Evolutionary conservation across 2,329 filamentous ascomycete genomes (phyloP), one percentile per base, ranked within the genome.

Genomic region (Ceratocystis variospora): DNA sequence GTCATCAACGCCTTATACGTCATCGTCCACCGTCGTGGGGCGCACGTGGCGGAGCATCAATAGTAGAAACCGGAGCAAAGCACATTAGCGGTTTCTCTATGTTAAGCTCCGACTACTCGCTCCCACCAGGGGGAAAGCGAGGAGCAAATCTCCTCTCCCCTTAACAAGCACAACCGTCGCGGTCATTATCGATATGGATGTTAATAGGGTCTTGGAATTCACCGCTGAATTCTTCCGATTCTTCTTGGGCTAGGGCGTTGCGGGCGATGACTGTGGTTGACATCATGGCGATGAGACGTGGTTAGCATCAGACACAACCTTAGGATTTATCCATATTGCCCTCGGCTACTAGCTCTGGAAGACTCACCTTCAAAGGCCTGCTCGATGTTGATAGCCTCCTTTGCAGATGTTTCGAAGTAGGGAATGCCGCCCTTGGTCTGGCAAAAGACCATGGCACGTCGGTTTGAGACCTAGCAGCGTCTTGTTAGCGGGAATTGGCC

Each of bases 161-260:
- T 82, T 82, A 99, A 80, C 94, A 99, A 72, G 92, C 86, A 77
- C 94, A 99, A 67, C 92, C 91, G 73, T 96, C 90, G 72, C 90
- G 86, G 72, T 95, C 90, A 76, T 90, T 91, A 77, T 96, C 92
- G 71, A 96, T 89, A 77, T 96, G 90, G 76, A 99, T 96, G 76
- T 96, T 96, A 78, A 99, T 97, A 63, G 93, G 93, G 75, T 97
- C 94, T 73, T 91, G 90, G 80, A 96, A 99, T 76, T 97, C 94
- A 68, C 91, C 91, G 75, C 89, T 95, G 78, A 95, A 99, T 76
- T 99, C 94, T 75, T 96, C 93, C 1, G 92, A 93, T 77, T 97
- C 94, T 79, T 99, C 94, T 77, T 99, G 94, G 19, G 90, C 89
- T 57, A 99, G 83, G 19, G 94, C 94, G 74, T 96, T 96, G 73